These are phyloP conservation scores for Metarhizium rileyi DNA, from an alignment of 2,329 filamentous ascomycete genomes.

Conservation along the genomic window DNA sequence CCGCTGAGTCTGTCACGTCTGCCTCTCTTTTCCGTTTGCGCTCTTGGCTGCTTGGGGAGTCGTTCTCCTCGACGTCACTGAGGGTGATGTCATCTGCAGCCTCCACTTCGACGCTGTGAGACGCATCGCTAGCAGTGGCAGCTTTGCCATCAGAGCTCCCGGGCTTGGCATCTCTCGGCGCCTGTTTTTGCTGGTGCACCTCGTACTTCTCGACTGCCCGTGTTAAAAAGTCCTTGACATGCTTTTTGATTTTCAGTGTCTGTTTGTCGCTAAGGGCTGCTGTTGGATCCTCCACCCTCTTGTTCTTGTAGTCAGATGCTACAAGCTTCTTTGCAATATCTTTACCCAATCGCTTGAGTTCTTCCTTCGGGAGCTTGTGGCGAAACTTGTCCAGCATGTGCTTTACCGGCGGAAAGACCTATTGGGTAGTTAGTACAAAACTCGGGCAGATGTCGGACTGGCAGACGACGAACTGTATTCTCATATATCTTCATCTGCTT, in stretches of 20 bases:
- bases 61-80: constrained; percentile 34
- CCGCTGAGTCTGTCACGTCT: constrained; percentile 28
- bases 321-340: constrained; percentile 81
- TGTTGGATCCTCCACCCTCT: constrained; percentile 74
- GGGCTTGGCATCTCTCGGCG: not conserved
- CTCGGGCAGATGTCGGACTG: constrained; percentile 12
- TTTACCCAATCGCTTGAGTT: constrained; percentile 52
- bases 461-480: constrained; percentile 58
- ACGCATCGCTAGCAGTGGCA: constrained; percentile 10
- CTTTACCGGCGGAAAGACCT: constrained; percentile 81
- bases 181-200: constrained; percentile 53
- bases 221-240: constrained; percentile 77
- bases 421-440: not conserved
- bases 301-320: constrained; percentile 82
- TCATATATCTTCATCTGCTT: constrained; percentile 96
- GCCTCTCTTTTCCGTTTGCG: constrained; percentile 56
- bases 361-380: constrained; percentile 75
- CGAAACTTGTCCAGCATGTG: constrained; percentile 80
- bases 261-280: constrained; percentile 62
- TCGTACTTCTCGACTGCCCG: constrained; percentile 71
- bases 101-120: constrained; percentile 12
- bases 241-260: constrained; percentile 71
- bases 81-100: constrained; percentile 26
- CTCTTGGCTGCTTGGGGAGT: constrained; percentile 37
- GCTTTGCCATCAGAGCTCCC: constrained; percentile 9